Evolutionary conservation across 108 stramenopile genomes (phyloP).

Genomic region (Skeletonema tropicum): DNA sequence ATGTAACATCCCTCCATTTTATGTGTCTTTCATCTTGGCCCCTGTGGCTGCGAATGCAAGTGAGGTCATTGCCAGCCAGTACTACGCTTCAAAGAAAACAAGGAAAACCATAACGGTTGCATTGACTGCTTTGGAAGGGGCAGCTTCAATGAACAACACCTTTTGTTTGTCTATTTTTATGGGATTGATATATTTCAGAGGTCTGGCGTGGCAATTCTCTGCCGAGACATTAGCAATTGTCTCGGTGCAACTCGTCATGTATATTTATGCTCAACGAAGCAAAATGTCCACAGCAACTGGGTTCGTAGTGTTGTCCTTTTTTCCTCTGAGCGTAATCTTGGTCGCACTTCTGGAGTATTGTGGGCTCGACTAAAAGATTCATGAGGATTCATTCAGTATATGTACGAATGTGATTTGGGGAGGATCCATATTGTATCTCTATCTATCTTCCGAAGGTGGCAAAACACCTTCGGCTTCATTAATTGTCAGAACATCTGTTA

Average conservation of each 20-base stretch:
- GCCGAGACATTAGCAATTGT: slow-evolving; percentile 96
- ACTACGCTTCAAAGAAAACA: slow-evolving; percentile 95
- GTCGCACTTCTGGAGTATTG: slow-evolving; percentile 80
- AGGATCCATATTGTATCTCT: background rate
- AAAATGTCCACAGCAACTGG: slow-evolving; percentile 19
- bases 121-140: slow-evolving; percentile 89
- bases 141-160: slow-evolving; percentile 99
- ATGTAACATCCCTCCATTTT: slow-evolving; percentile 82
- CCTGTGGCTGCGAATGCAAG: slow-evolving; percentile 96
- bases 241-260: slow-evolving; percentile 87
- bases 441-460: background rate
- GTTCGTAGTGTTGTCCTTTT: slow-evolving; percentile 67
- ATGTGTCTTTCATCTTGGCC: slow-evolving; percentile 96
- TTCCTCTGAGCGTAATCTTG: slow-evolving; percentile 84
- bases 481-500: slow-evolving; percentile 1
- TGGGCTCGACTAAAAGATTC: slow-evolving; percentile 71
- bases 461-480: background rate
- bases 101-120: slow-evolving; percentile 92
- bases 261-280: slow-evolving; percentile 47
- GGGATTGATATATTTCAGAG: slow-evolving; percentile 89
- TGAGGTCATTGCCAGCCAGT: slow-evolving; percentile 93
- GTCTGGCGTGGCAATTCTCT: slow-evolving; percentile 95
- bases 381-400: background rate
- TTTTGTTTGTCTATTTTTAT: slow-evolving; percentile 96
- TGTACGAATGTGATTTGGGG: background rate